Evolutionary conservation across 2,329 filamentous ascomycete species (phyloP), one percentile per base, ranked within the genome.

Genomic region (Thermothelomyces thermophilus): DNA sequence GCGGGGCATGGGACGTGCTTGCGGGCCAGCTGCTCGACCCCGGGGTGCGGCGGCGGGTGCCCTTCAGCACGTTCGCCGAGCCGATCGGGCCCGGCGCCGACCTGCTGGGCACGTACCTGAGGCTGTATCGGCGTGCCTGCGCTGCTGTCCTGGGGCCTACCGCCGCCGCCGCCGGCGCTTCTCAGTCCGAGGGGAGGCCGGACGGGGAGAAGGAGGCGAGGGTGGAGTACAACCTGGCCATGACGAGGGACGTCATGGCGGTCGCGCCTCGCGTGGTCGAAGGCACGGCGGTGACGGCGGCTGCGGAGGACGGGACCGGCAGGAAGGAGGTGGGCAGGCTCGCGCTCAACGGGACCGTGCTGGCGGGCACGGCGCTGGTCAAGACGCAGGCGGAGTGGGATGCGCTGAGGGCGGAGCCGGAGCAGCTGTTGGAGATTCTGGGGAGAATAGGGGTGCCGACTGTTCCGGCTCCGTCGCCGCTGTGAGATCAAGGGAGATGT

Each of bases 221-320:
- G n/a, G 79, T 83, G 41, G 82, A 79, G 64, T 84, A 84, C 63
- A 84, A 84, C 60, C 64, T 84, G 56, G 80, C 75, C 43, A 71
- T 84, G 67, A 84, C 80, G 17, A 67, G 68, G 51, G 65, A 64
- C 14, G 68, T 66, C 0, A 70, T 84, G 62, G 76, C 76, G 0
- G 52, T 84, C 1, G 74, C 74, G 52, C 81, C 81, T 1, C 69
- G 81, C 2, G 56, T 70, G 1, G 69, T 73, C 0, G 80, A 83
- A 59, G 79, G 80, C 0, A 62, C 63, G 1, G 57, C 60, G 19
- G 50, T 58, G 8, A 30, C 16, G 13, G 40, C 14, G 11, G 30
- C 20, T 2, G 22, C 2, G 36, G 55, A 64, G 42, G 35, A 55
- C 30, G 52, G 59, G 51, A 41, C 5, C 5, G 9, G 45, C 3